Base-by-base conservation (phyloP, 73 alveolate species). In the Blepharisma stoltei region DNA sequence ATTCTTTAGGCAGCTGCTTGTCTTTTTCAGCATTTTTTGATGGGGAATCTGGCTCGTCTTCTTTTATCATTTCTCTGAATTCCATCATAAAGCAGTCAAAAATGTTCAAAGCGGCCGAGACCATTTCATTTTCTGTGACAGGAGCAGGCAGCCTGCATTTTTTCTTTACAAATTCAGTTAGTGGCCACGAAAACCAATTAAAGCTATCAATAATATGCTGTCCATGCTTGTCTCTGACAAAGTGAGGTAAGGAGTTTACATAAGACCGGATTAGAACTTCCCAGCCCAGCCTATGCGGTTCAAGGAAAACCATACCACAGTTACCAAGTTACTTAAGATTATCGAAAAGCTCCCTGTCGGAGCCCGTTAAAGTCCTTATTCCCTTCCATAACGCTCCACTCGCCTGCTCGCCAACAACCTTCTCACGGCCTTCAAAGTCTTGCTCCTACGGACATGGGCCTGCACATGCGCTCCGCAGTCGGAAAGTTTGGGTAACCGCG, bases 281-380 rank as follows among this genome's bases (percentile, higher is more conserved):
- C 84, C 88, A 83, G 85, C 94, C 86, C 71, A 83, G 92, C 80
- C 84, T 69, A 66, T 87, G 84, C 41, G 84, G 92, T 38, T 87
- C 90, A 66, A 87, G 79, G 77, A 43, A 87, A 65, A 98, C 99
- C 99, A 98, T 98, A 80, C 99, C 99, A 71, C 99, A 97, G n/a
- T n/a, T n/a, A n/a, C n/a, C n/a, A n/a, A n/a, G n/a, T n/a, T n/a
- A n/a, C n/a, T n/a, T n/a, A 67, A 86, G 87, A 71, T 84, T 78
- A n/a, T n/a, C n/a, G n/a, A n/a, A n/a, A n/a, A n/a, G n/a, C n/a
- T n/a, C n/a, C n/a, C n/a, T n/a, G n/a, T n/a, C n/a, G n/a, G n/a
- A n/a, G n/a, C n/a, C n/a, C n/a, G n/a, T n/a, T n/a, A n/a, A n/a
- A n/a, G n/a, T n/a, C n/a, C n/a, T n/a, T n/a, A n/a, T n/a, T n/a